Percentiles rank a stretch among this genome's conserved stretches.
Conservation (phyloP, 441 rosid genomes). For the Raphanus hybrid region DNA sequence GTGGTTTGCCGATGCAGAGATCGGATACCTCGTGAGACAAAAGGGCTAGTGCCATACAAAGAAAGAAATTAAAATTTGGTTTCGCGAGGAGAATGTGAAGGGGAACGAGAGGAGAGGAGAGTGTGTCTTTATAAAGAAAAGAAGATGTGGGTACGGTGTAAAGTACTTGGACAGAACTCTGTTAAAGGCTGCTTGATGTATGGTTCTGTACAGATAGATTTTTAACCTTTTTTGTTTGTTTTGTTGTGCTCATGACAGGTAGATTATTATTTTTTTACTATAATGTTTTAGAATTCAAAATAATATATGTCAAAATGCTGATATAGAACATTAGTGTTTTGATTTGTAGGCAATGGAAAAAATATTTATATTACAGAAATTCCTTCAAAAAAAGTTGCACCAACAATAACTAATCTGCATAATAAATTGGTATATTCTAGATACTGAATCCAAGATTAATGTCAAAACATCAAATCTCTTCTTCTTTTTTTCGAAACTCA, state of each 20-base stretch:
- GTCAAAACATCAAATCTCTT: background rate
- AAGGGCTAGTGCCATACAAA: constrained; percentile 68
- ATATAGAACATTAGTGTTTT: background rate
- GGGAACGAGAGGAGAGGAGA: background rate
- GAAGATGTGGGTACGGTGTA: constrained; percentile 35
- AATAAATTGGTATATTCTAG: background rate
- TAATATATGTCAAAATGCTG: too few species aligned
- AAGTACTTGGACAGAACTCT: constrained; percentile 23
- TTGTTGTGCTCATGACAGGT: constrained; percentile 8
- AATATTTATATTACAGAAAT: background rate
- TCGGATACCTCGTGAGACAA: constrained; percentile 67
- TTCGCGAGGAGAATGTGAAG: constrained; percentile 1
- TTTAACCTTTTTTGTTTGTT: constrained; percentile 10
- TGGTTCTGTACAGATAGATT: constrained; percentile 32
- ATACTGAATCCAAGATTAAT: background rate
- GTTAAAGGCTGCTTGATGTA: constrained; percentile 20
- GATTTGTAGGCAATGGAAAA: background rate
- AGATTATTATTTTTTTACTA: constrained; percentile 3
- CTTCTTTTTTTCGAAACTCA: too few species aligned
- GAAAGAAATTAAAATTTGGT: background rate
- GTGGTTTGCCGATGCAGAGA: constrained; percentile 90
- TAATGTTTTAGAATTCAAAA: background rate
- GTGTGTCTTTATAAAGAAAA: background rate
- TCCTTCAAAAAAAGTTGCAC: background rate
- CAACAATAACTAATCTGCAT: background rate